Percentiles rank a stretch among this genome's conserved stretches.
phyloP scores from a whole-genome alignment of 176 grass and related monocot species.

The Oryza rufipogon region DNA sequence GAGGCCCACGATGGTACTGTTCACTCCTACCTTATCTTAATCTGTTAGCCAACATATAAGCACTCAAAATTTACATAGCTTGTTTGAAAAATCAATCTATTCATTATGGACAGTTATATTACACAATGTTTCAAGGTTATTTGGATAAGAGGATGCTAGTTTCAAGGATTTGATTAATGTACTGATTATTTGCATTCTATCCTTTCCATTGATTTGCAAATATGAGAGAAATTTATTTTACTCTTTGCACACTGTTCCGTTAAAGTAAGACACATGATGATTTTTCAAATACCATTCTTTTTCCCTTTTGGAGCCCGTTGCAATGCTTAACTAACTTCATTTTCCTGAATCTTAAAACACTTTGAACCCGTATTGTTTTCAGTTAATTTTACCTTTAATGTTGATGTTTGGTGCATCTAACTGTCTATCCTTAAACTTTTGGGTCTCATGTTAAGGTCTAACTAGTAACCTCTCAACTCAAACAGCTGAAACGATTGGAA shows the following conservation, averaged over 20 bases:
- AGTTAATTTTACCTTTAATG: neutral
- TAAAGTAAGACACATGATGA: neutral
- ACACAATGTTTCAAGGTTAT: neutral
- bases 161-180: constrained; percentile 22
- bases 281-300: neutral
- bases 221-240: neutral
- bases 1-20: no score
- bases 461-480: neutral
- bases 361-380: neutral
- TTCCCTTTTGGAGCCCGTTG: neutral
- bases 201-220: neutral
- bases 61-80: constrained; percentile 30
- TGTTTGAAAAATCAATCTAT: neutral
- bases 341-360: neutral
- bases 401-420: neutral
- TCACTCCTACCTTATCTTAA: neutral
- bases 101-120: neutral
- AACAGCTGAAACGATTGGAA: neutral
- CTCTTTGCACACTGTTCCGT: neutral
- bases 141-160: constrained; percentile 1
- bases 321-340: neutral
- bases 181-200: neutral
- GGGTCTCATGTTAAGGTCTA: neutral
- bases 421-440: constrained; percentile 28
- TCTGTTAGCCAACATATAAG: constrained; percentile 3